Percentiles rank a stretch among this genome's conserved stretches.
These are phyloP conservation scores for Ambispora gerdemannii DNA, from an alignment of 192 early-diverging fungal species.

Conservation along the genomic window DNA sequence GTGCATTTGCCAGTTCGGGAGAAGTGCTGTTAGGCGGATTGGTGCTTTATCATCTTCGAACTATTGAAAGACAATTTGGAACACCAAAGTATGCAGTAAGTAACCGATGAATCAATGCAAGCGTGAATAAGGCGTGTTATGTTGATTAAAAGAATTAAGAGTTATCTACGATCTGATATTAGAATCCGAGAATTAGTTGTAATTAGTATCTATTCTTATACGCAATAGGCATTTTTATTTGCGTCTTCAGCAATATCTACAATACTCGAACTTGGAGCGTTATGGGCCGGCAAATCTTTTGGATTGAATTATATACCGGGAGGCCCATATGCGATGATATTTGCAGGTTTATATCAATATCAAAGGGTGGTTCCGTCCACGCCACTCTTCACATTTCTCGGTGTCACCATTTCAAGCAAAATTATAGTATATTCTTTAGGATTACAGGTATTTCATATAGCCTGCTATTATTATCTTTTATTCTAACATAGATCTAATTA, in stretches of 20 bases:
- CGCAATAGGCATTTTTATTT: conserved; percentile 45
- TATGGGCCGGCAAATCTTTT: conserved; percentile 42
- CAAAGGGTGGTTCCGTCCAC: conserved; percentile 46
- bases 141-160: too few relatives aligned
- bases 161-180: too few relatives aligned
- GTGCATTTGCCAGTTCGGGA: conserved; percentile 52
- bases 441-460: background rate
- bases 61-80: conserved; percentile 63
- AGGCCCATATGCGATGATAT: conserved; percentile 60
- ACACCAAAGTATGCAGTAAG: conserved; percentile 59
- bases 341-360: conserved; percentile 57
- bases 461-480: background rate
- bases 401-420: background rate
- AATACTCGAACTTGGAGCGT: conserved; percentile 50
- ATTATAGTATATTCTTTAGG: background rate
- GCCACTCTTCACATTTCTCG: background rate
- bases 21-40: conserved; percentile 61
- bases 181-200: too few relatives aligned
- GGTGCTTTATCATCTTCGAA: conserved; percentile 54
- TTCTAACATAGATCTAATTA: background rate
- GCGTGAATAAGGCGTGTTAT: too few relatives aligned
- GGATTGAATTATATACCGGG: conserved; percentile 50
- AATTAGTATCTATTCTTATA: too few relatives aligned
- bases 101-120: too few relatives aligned
- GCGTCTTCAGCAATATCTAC: conserved; percentile 47